Base-by-base conservation (phyloP, 106 monocot species). In the Ottelia alismoides region DNA sequence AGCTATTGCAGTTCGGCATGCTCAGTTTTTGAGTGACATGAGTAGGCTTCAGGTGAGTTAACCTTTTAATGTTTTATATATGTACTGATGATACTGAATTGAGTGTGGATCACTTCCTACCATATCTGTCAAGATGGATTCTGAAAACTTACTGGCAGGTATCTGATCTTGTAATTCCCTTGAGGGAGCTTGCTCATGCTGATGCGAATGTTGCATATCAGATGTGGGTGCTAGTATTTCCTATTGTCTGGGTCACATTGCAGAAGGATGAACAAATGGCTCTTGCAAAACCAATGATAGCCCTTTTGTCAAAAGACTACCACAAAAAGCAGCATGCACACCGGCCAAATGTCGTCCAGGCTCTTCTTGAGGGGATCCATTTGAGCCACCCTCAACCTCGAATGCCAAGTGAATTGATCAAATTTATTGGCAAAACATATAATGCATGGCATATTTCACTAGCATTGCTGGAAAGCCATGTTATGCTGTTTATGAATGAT, bases 361-460 rank as follows among this genome's bases (percentile, higher is more conserved):
- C 98, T 52, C 85, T 98, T 66, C 74, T 98, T 52, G 98, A 98
- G 71, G 98, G 98, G 22, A 82, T 98, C 65, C 98, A 98, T 68
- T 58, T 98, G 31, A 90, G 90, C 74, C 98, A 98, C 44, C 98
- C 98, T 52, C 98, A 98, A 63, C 98, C 90, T 60, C 85, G 98
- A 51, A 85, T 98, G 98, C 98, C 98, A 28, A 98, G 98, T 65
- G 98, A 98, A 61, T 72, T 98, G 16, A 90, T 98, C 56, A 98
- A 98, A 67, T 98, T 81, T 62, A 86, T 98, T 30, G 98, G 98
- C 16, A 98, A 98, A 51, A 90, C 98, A 22, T 98, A 86, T 63
- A 98, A 90, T 70, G 89, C 90, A 47, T 98, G 98, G 98, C 79
- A 89, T 70, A 90, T 82, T 54, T 82, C 98, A 22, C 43, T 98